A percentile compares a stretch with the other conserved stretches of the same genome.
Evolutionary conservation across 768 basidiomycete species (phyloP).

Genomic region (Strobilomyces echinocephalus): DNA sequence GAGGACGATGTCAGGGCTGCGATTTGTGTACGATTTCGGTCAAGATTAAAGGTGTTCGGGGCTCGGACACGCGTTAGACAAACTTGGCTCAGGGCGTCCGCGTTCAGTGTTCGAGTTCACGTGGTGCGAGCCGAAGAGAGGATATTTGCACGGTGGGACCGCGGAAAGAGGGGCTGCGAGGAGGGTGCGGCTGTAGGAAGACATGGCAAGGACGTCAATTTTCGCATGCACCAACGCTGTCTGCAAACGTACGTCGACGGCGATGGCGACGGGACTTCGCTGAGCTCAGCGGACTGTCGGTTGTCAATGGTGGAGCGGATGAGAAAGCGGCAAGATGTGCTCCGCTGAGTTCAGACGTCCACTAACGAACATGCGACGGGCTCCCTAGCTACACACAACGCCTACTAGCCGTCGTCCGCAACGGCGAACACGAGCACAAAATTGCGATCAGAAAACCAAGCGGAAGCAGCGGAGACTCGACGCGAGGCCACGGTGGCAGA

Average conservation of each 20-base stretch:
- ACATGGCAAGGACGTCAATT: constrained; percentile 28
- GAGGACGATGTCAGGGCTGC: constrained; percentile 14
- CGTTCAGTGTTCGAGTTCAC: constrained; percentile 30
- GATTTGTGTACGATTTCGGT: constrained; percentile 30
- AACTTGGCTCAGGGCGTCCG: constrained; percentile 31
- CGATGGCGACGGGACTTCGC: constrained; percentile 26
- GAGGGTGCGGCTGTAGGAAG: constrained; percentile 8
- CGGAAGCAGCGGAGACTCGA: not conserved
- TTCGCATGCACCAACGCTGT: constrained; percentile 13
- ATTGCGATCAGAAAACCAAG: not conserved
- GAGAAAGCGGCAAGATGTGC: constrained; percentile 1
- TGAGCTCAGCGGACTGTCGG: constrained; percentile 35
- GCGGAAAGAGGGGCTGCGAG: constrained; percentile 15
- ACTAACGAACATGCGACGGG: constrained; percentile 3
- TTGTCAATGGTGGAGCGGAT: constrained; percentile 6
- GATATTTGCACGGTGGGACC: constrained; percentile 13
- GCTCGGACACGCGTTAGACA: constrained; percentile 35
- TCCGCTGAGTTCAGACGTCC: constrained; percentile 29
- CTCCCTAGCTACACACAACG: not conserved
- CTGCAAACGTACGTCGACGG: constrained; percentile 24
- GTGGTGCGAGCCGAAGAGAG: constrained; percentile 33
- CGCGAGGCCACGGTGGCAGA: constrained; percentile 9
- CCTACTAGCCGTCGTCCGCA: not conserved
- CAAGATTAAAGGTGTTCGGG: constrained; percentile 32
- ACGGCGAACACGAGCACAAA: constrained; percentile 1